Evolutionary conservation across 73 alveolate species (phyloP), one percentile per base, ranked within the genome.

Genomic region (Paramecium caudatum): DNA sequence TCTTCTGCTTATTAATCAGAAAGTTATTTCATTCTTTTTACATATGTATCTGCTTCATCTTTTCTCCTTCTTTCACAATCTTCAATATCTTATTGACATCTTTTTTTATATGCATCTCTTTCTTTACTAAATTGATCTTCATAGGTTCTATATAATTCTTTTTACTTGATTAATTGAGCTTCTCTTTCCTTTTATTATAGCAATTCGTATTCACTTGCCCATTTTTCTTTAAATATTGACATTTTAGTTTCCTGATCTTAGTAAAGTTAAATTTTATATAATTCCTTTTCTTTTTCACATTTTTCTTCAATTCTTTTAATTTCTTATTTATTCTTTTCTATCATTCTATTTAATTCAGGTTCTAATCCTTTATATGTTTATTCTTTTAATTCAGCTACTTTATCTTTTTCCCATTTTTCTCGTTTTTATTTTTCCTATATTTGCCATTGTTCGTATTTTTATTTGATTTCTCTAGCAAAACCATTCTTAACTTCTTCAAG

Each of bases 341-440:
- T 74, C 47, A 98, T 82, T 47, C 97, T 91, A 90, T 96, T 93
- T 16, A 98, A 96, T 91, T 96, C 99, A 5, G 99, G 99, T 74
- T 98, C 98, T 4, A 98, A 91, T 15, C 98, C 98, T 91, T 94
- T 95, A 23, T 97, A 96, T 17, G 99, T 96, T 19, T 92, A 65
- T 30, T 93, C 97, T 92, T 96, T 98, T 78, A 98, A 97, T 92
- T 97, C 99, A 46, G 94, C 90, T 36, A 95, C 74, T 88, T 94
- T 98, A 82, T 96, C 99, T 17, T 96, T 92, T 92, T 94, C 98
- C 99, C 99, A 98, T 82, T 94, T 94, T 70, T 97, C 97, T 87
- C 97, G 90, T 47, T 98, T 81, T 43, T 95, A 82, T 91, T 95
- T 98, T 87, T 97, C 99, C 12, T 96, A 82, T 32, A 98, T 98